A percentile compares a stretch with the other conserved stretches of the same genome.
phyloP scores from a whole-genome alignment of 2,329 filamentous ascomycete genomes.

The Claviceps digitariae region DNA sequence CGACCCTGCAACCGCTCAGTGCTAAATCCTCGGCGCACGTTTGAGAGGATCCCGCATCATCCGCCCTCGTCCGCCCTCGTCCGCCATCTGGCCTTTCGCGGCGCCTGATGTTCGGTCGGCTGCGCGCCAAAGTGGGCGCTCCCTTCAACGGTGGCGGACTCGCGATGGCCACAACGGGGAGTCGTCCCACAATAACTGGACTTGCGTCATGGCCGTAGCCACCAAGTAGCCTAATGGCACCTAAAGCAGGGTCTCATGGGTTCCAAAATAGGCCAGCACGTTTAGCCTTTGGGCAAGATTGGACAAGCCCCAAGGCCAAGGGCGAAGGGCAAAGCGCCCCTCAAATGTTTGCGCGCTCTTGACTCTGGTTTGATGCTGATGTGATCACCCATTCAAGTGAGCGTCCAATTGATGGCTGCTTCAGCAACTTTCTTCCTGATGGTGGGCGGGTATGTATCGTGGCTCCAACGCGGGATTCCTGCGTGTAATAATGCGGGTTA shows the following conservation, averaged over 20 bases:
- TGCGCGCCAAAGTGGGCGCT: neutral
- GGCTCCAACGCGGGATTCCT: no score
- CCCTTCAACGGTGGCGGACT: neutral
- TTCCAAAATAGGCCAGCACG: neutral
- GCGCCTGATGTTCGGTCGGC: neutral
- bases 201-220: neutral
- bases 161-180: neutral
- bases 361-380: neutral
- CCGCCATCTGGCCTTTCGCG: neutral
- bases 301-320: no score
- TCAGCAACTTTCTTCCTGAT: no score
- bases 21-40: neutral
- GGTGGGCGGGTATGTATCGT: no score
- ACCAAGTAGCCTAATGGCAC: neutral
- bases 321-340: neutral
- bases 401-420: neutral
- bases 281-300: neutral
- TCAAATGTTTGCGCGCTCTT: neutral
- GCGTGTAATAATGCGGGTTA: no score
- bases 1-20: constrained; percentile 4
- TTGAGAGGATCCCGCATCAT: neutral
- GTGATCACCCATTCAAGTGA: neutral
- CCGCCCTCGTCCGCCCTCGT: neutral
- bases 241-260: neutral
- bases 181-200: neutral